Percentiles rank a stretch among this genome's conserved stretches.
Conservation (phyloP, 2,329 filamentous ascomycete genomes). For the Pseudodiploospora longispora region DNA sequence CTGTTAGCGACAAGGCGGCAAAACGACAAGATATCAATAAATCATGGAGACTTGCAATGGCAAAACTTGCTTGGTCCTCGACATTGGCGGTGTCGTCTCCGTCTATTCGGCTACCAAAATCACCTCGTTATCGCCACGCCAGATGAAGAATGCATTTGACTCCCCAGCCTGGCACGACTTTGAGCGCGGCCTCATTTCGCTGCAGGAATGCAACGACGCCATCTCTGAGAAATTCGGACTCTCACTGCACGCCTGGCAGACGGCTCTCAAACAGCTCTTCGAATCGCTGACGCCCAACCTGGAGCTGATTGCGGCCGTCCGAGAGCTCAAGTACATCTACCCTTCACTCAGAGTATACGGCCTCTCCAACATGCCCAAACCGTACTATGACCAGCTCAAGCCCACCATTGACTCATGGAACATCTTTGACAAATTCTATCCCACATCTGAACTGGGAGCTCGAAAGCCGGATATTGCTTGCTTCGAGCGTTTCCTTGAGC, state of each 20-base stretch:
- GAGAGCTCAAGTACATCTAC: background rate
- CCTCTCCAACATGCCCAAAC: slow-evolving; percentile 2
- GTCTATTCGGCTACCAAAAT: too few species aligned
- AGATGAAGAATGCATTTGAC: background rate
- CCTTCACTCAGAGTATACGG: background rate
- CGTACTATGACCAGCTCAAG: background rate
- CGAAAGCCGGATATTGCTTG: background rate
- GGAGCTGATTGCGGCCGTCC: background rate
- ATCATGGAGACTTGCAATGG: too few species aligned
- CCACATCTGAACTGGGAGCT: background rate
- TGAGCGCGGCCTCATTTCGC: slow-evolving; percentile 1
- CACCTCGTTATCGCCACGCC: too few species aligned
- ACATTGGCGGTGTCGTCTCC: too few species aligned
- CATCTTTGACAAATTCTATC: slow-evolving; percentile 1
- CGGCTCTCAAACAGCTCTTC: background rate
- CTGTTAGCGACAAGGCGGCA: too few species aligned
- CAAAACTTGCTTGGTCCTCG: too few species aligned
- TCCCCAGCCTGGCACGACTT: slow-evolving; percentile 4
- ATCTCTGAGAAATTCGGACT: slow-evolving; percentile 1
- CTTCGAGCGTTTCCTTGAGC: background rate
- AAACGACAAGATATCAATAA: too few species aligned
- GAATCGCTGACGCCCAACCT: background rate
- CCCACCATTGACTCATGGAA: background rate
- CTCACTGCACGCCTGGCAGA: background rate
- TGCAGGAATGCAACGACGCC: slow-evolving; percentile 1